phyloP scores from a whole-genome alignment of 2,329 filamentous ascomycete species.

The Botrytis fabae region DNA sequence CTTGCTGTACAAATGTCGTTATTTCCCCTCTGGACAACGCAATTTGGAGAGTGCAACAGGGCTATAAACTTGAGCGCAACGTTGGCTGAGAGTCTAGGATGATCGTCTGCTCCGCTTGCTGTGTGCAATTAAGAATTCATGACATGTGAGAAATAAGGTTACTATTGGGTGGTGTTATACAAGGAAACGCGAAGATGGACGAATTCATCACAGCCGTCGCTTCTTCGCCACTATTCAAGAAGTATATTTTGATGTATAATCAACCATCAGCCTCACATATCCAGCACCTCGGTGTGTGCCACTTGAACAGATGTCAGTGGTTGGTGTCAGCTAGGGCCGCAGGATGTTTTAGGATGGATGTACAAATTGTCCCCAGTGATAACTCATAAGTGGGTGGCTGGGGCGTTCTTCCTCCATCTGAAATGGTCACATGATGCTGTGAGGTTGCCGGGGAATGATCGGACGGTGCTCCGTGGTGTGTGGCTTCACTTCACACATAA shows the following conservation, averaged over 20 bases:
- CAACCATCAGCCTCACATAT: conserved; percentile 21
- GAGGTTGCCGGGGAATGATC: neutral
- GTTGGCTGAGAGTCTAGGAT: neutral
- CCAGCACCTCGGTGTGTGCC: neutral
- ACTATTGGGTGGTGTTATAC: neutral
- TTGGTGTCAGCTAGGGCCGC: neutral
- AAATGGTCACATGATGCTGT: neutral
- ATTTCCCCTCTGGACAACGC: neutral
- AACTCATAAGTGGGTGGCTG: conserved; percentile 8
- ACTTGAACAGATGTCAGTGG: neutral
- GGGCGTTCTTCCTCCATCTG: neutral
- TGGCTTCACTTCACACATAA: neutral
- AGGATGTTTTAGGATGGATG: neutral
- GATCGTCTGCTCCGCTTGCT: neutral
- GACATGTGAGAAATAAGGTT: neutral
- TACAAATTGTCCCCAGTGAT: neutral
- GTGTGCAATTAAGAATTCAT: conserved; percentile 7
- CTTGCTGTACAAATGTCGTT: neutral
- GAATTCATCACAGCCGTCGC: neutral
- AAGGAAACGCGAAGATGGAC: neutral
- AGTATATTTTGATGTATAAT: neutral
- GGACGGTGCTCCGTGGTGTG: neutral
- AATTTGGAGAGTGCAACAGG: conserved; percentile 12
- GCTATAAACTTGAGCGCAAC: conserved; percentile 10
- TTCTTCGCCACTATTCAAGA: neutral